phyloP scores from a whole-genome alignment of 1,284 basidiomycete species.

The Ceratorhiza oryzae-sativae region DNA sequence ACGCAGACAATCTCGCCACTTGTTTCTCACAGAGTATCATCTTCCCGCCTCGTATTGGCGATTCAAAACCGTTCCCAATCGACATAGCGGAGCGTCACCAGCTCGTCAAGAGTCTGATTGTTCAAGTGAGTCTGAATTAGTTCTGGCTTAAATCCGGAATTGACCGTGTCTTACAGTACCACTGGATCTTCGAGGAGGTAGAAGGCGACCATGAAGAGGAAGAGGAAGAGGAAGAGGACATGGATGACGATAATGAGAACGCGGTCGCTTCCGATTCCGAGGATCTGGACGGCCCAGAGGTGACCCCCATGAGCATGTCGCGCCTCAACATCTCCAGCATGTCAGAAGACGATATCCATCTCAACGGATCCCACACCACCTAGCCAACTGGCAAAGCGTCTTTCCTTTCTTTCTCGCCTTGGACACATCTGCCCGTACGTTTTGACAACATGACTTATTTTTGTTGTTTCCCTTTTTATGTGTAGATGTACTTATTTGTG shows the following conservation, averaged over 20 bases:
- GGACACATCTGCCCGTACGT: neutral
- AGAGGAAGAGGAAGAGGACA: conserved; percentile 26
- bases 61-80: conserved; percentile 65
- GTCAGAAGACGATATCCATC: conserved; percentile 30
- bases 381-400: neutral
- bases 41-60: conserved; percentile 47
- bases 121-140: conserved; percentile 62
- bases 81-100: conserved; percentile 26
- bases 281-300: conserved; percentile 9
- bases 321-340: conserved; percentile 33
- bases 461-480: conserved; percentile 14
- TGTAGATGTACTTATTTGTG: conserved; percentile 39
- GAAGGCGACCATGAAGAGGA: conserved; percentile 42
- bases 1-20: conserved; percentile 78
- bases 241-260: conserved; percentile 14
- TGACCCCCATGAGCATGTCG: neutral
- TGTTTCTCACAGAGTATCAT: conserved; percentile 80
- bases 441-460: conserved; percentile 36
- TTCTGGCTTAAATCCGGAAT: conserved; percentile 7
- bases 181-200: conserved; percentile 47
- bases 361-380: neutral
- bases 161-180: conserved; percentile 41
- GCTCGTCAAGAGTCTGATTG: conserved; percentile 76
- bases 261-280: conserved; percentile 34
- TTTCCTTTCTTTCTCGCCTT: neutral